A percentile compares a stretch with the other conserved stretches of the same genome.
Conservation (phyloP, 2,329 filamentous ascomycete species). For the Amauroascus niger region DNA sequence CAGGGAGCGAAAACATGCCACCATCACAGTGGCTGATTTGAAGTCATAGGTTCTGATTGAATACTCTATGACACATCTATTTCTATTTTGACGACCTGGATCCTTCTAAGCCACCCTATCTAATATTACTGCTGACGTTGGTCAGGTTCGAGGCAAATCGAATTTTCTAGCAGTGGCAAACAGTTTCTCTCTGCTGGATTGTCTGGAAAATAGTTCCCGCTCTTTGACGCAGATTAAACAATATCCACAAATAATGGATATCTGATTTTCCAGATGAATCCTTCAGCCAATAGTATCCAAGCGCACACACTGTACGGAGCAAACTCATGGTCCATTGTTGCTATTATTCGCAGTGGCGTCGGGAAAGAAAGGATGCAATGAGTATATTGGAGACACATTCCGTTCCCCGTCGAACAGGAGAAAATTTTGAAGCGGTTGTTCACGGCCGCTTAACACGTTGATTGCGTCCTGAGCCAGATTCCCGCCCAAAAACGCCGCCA, state of each 20-base stretch:
- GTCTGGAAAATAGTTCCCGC: background rate
- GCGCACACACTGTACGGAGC: background rate
- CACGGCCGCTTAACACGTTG: slow-evolving; percentile 80
- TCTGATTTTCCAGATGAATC: background rate
- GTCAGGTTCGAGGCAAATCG: background rate
- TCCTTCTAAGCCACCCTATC: background rate
- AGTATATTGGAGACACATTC: slow-evolving; percentile 68
- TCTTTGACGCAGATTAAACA: background rate
- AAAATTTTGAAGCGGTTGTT: slow-evolving; percentile 94
- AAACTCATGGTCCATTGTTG: background rate
- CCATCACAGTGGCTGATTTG: background rate
- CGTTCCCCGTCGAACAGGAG: slow-evolving; percentile 80
- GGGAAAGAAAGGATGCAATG: slow-evolving; percentile 60
- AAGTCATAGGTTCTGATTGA: background rate
- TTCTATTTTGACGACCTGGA: background rate
- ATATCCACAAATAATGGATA: background rate
- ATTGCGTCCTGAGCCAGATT: slow-evolving; percentile 93
- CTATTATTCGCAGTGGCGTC: background rate
- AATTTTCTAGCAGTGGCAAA: background rate
- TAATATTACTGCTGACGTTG: background rate
- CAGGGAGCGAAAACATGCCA: background rate
- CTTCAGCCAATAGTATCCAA: background rate
- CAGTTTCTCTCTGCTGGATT: background rate
- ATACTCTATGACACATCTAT: background rate
- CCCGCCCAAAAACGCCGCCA: slow-evolving; percentile 80